Base-by-base conservation (phyloP, 2,329 filamentous ascomycete genomes). In the Fusarium humuli region DNA sequence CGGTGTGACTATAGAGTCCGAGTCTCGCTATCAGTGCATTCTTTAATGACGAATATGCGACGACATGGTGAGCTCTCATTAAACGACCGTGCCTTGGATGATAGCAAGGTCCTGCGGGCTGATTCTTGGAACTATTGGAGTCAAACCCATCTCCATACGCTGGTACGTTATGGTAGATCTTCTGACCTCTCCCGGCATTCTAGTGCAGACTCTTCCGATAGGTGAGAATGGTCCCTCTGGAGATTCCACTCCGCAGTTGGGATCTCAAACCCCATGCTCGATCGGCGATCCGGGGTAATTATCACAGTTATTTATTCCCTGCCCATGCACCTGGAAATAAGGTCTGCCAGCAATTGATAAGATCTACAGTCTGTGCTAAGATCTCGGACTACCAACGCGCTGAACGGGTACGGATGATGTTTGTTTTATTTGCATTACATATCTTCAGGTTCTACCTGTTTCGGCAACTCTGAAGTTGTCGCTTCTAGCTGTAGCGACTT, bases 21-120 rank as follows among this genome's bases (percentile, higher is more conserved):
- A 34, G 16, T 2, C 2, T 6, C 32, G 0, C 0, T 6, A 34
- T 34, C 16, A 6, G 16, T 9, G 7, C 14, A 9, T 10, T 11
- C 3, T 12, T 12, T 3, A n/a, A n/a, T 37, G 18, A 37, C 34
- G 34, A 37, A 4, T 11, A n/a, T n/a, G 1, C n/a, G 1, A 37
- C 18, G 34, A 3, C 10, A 37, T 37, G 5, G 18, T 4, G 34
- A 37, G 18, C 0, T 37, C 10, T 11, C 18, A n/a, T 1, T 12
- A n/a, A n/a, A 12, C 3, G 1, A 12, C 34, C 18, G 34, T n/a
- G 34, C 34, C 6, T 11, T 6, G 1, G 3, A 30, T 16, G 1
- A 37, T 11, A 18, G 3, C 16, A 37, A 37, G 32, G 16, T 9
- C 16, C 34, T n/a, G 10, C 18, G 34, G 34, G 5, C 34, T 37